phyloP scores from a whole-genome alignment of 2,329 filamentous ascomycete genomes.

The Acarospora socialis region DNA sequence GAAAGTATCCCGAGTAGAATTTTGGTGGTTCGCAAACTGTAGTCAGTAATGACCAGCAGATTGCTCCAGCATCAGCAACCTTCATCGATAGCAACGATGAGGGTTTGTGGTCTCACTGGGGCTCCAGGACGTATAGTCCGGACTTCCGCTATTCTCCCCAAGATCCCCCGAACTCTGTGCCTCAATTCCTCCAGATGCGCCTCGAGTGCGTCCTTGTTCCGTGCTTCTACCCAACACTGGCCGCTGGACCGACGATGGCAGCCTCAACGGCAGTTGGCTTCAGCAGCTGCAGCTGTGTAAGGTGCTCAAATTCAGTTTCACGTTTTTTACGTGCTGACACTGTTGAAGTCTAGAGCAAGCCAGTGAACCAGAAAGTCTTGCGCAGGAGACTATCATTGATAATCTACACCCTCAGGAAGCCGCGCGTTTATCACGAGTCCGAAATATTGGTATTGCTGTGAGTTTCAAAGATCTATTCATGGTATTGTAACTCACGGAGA shows the following conservation, averaged over 20 bases:
- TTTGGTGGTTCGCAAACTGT: no score
- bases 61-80: no score
- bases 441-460: constrained; percentile 97
- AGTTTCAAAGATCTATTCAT: constrained; percentile 18
- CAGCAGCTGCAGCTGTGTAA: constrained; percentile 31
- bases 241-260: constrained; percentile 27
- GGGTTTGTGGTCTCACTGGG: no score
- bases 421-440: constrained; percentile 61
- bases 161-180: no score
- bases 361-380: constrained; percentile 40
- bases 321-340: neutral
- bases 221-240: constrained; percentile 19
- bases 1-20: no score
- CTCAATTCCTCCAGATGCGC: constrained; percentile 18
- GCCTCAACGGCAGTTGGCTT: constrained; percentile 29
- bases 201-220: constrained; percentile 17
- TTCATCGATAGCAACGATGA: no score
- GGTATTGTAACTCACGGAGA: constrained; percentile 4
- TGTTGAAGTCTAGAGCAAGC: constrained; percentile 36
- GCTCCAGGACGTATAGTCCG: no score
- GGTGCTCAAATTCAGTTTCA: constrained; percentile 8
- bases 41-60: no score
- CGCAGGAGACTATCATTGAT: constrained; percentile 55
- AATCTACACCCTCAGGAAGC: constrained; percentile 71
- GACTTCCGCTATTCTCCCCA: no score